Percentiles rank a stretch among this genome's conserved stretches.
Conservation (phyloP, 805 yeast genomes). For the Candida sphagnicola region DNA sequence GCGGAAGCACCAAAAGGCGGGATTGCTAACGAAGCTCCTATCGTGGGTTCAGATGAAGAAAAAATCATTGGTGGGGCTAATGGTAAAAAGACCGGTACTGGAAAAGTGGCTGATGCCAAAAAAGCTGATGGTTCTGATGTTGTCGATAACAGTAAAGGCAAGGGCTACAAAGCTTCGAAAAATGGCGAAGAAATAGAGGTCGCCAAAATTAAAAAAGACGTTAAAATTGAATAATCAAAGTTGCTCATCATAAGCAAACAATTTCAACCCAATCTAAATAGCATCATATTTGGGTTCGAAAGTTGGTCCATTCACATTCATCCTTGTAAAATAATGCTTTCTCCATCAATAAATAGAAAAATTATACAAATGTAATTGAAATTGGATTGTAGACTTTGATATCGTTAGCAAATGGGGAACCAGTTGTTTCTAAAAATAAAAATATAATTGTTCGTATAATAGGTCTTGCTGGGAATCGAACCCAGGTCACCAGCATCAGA, state of each 20-base stretch:
- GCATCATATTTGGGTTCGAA: too few relatives aligned
- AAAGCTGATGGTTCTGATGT: constrained; percentile 4
- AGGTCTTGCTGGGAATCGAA: constrained; percentile 32
- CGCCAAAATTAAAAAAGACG: neutral
- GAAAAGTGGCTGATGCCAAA: constrained; percentile 2
- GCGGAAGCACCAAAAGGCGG: constrained; percentile 46
- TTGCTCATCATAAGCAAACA: too few relatives aligned
- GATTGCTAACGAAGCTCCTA: constrained; percentile 41
- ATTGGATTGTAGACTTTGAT: too few relatives aligned
- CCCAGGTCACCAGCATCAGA: constrained; percentile 35
- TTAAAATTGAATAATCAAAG: neutral
- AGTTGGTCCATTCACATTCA: too few relatives aligned
- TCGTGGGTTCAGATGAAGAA: constrained; percentile 40
- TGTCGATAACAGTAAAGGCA: constrained; percentile 1
- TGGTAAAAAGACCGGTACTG: constrained; percentile 7
- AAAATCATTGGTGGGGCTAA: constrained; percentile 19
- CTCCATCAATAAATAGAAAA: too few relatives aligned
- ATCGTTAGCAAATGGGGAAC: too few relatives aligned
- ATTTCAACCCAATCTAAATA: too few relatives aligned
- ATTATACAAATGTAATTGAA: too few relatives aligned
- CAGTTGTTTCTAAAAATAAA: too few relatives aligned
- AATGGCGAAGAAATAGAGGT: neutral
- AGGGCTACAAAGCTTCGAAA: constrained; percentile 1
- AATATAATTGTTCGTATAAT: neutral
- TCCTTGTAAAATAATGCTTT: too few relatives aligned